A percentile compares a stretch with the other conserved stretches of the same genome.
Evolutionary conservation across 129 eudicot species (phyloP).

Genomic region (Smallanthus sonchifolius): DNA sequence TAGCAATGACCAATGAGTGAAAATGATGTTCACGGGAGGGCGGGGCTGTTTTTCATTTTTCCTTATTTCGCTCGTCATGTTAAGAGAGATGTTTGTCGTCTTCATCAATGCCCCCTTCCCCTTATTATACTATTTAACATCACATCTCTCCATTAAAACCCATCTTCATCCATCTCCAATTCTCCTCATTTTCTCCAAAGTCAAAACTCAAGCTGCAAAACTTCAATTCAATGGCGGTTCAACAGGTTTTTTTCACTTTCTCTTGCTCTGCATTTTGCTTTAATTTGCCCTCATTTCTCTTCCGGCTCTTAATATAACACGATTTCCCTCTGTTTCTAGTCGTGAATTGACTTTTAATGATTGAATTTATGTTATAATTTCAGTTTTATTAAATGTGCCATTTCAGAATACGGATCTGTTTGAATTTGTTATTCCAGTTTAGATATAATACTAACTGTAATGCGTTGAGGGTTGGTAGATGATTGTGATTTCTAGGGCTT

Average conservation of each 20-base stretch:
- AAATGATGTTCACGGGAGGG: not conserved
- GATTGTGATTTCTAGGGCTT: constrained; percentile 10
- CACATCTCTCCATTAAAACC: constrained; percentile 8
- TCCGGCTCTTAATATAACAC: too few relatives aligned
- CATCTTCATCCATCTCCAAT: constrained; percentile 3
- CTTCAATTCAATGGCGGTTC: constrained; percentile 44
- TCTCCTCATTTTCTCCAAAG: not conserved
- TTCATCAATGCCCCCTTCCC: constrained; percentile 6
- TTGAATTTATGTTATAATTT: not conserved
- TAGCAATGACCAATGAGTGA: too few relatives aligned
- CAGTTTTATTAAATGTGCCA: not conserved
- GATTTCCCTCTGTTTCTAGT: not conserved
- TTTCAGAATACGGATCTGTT: not conserved
- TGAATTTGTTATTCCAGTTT: not conserved
- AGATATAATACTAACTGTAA: not conserved
- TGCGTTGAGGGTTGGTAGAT: not conserved
- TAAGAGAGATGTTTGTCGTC: constrained; percentile 39
- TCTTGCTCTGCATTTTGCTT: constrained; percentile 8
- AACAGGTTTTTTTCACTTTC: constrained; percentile 32
- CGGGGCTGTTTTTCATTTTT: not conserved
- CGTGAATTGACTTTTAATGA: too few relatives aligned
- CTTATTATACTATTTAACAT: not conserved
- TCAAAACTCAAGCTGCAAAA: constrained; percentile 1
- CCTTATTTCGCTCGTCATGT: constrained; percentile 11
- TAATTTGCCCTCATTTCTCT: not conserved